Evolutionary conservation across 2,329 filamentous ascomycete species (phyloP).

Genomic region (Chaetomium sp.): DNA sequence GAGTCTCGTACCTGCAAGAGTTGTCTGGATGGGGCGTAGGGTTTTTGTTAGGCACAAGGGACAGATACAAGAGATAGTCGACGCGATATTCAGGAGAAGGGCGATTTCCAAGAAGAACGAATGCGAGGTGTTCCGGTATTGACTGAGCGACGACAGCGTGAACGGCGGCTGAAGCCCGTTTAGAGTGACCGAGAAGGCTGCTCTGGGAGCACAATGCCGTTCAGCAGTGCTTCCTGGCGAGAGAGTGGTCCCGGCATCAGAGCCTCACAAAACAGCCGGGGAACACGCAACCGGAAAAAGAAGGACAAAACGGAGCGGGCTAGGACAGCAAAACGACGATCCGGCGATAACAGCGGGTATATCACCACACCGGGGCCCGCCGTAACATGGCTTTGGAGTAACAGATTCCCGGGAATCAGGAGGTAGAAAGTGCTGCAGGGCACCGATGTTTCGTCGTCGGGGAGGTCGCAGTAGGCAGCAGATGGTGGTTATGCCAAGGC

Average conservation of each 20-base stretch:
- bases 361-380: slow-evolving; percentile 25
- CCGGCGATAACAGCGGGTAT: slow-evolving; percentile 28
- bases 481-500: slow-evolving; percentile 22
- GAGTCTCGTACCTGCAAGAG: slow-evolving; percentile 12
- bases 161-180: not conserved
- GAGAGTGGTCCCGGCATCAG: slow-evolving; percentile 24
- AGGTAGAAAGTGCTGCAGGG: slow-evolving; percentile 22
- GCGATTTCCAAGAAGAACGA: not conserved
- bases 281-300: slow-evolving; percentile 26
- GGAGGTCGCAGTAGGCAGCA: slow-evolving; percentile 19
- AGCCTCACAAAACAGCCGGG: slow-evolving; percentile 33
- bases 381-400: slow-evolving; percentile 26
- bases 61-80: not conserved
- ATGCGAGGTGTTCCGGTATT: not conserved
- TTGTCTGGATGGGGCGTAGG: slow-evolving; percentile 10
- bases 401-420: slow-evolving; percentile 27
- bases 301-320: slow-evolving; percentile 29
- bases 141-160: not conserved
- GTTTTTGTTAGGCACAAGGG: not conserved
- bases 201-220: slow-evolving; percentile 16
- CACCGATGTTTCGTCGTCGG: slow-evolving; percentile 19
- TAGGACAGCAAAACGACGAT: slow-evolving; percentile 20
- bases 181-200: slow-evolving; percentile 8
- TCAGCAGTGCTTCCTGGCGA: slow-evolving; percentile 21
- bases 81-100: not conserved